phyloP scores from a whole-genome alignment of 1,139 yeast species.

The Blastobotrys niveus region DNA sequence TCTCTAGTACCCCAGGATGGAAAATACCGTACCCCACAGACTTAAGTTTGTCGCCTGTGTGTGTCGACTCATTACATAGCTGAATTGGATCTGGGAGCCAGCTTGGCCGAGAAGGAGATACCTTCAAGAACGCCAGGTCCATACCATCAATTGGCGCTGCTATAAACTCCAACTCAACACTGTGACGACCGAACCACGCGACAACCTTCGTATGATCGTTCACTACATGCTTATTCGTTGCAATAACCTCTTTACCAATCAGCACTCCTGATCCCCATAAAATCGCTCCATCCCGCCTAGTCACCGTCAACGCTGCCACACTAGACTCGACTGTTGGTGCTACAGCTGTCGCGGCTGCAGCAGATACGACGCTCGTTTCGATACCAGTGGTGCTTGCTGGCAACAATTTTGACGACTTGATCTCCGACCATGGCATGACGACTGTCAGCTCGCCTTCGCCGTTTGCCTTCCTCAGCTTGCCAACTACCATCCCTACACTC shows the following conservation, averaged over 20 bases:
- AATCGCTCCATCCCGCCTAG: slow-evolving; percentile 21
- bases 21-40: slow-evolving; percentile 59
- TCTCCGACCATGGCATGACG: slow-evolving; percentile 45
- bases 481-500: slow-evolving; percentile 48
- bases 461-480: slow-evolving; percentile 44
- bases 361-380: background rate
- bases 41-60: slow-evolving; percentile 38
- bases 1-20: slow-evolving; percentile 28
- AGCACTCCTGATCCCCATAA: slow-evolving; percentile 48
- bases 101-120: slow-evolving; percentile 3
- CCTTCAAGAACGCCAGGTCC: slow-evolving; percentile 35
- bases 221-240: slow-evolving; percentile 45
- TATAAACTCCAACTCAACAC: slow-evolving; percentile 8
- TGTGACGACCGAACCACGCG: slow-evolving; percentile 25
- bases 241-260: slow-evolving; percentile 33
- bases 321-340: slow-evolving; percentile 14
- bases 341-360: no score
- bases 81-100: slow-evolving; percentile 11
- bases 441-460: slow-evolving; percentile 59
- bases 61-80: slow-evolving; percentile 10
- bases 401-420: background rate
- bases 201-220: slow-evolving; percentile 23
- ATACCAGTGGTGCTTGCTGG: background rate
- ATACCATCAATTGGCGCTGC: slow-evolving; percentile 34
- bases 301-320: slow-evolving; percentile 24